Evolutionary conservation across 768 basidiomycete species (phyloP).

Genomic region (Suillus ampliporus): DNA sequence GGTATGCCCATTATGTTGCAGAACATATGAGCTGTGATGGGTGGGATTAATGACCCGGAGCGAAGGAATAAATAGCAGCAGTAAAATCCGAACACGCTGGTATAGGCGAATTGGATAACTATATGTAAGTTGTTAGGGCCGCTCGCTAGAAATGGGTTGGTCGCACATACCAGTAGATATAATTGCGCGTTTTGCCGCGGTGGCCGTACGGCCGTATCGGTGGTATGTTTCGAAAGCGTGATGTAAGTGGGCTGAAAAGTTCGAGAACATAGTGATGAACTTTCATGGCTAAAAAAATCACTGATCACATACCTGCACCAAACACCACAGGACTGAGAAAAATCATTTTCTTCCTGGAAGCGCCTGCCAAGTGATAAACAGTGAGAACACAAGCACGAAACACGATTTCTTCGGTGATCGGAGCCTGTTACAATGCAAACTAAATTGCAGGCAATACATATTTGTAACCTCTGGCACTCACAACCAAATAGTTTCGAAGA

Average conservation of each 20-base stretch:
- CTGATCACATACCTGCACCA: constrained; percentile 69
- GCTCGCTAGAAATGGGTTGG: background rate
- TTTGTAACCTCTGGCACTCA: constrained; percentile 29
- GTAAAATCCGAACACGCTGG: constrained; percentile 91
- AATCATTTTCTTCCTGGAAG: constrained; percentile 63
- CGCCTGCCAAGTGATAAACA: constrained; percentile 70
- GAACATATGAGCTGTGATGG: constrained; percentile 83
- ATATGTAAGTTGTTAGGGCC: background rate
- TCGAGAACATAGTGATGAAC: constrained; percentile 7
- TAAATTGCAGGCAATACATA: background rate
- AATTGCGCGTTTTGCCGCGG: constrained; percentile 69
- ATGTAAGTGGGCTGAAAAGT: constrained; percentile 79
- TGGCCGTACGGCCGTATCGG: constrained; percentile 66
- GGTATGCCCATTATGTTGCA: constrained; percentile 97
- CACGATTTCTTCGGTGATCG: constrained; percentile 90
- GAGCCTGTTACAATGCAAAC: constrained; percentile 58
- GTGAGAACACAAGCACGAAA: constrained; percentile 87
- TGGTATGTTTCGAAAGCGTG: constrained; percentile 90
- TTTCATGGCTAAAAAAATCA: background rate
- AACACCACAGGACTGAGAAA: constrained; percentile 87
- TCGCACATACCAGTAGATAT: constrained; percentile 55
- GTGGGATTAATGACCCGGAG: constrained; percentile 80
- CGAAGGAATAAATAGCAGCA: constrained; percentile 86
- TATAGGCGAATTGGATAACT: constrained; percentile 92
- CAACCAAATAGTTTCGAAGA: constrained; percentile 69